Base-by-base conservation (phyloP, 2,329 filamentous ascomycete species). In the Ophiostoma piceae region DNA sequence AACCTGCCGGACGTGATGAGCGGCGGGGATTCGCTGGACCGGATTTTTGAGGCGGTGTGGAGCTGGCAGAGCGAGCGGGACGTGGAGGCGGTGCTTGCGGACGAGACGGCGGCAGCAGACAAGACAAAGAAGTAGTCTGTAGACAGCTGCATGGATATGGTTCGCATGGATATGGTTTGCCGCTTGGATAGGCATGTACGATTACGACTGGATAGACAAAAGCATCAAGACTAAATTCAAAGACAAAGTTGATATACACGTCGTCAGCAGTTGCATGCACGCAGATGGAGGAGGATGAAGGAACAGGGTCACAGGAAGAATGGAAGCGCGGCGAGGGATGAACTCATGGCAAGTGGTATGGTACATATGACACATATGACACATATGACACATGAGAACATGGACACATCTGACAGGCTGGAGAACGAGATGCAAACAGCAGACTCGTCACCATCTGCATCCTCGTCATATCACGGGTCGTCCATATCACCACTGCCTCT, bases 1-100 rank as follows among this genome's bases (percentile, higher is more conserved):
- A 92, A 94, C 77, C 80, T 97, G 72, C 88, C 92, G 67, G 87
- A 90, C 75, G 90, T 97, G n/a, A 83, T 97, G 69, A 86, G 84
- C 66, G 94, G 94, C 14, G 88, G 85, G 1, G 84, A 91, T 70
- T 87, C 84, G 12, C 81, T 97, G 62, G 90, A 92, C 66, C 86
- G 82, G 68, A 82, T 97, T 72, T 92, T 97, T 84, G 86, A 90
- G 22, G 92, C 91, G 73, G 91, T 94, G 14, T 85, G 85, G 74
- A 84, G 84, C 62, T 97, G 92, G 92, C 83, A 95, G 73, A 84
- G 88, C 62, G 88, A 90, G 72, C 85, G 85, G 73, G 94, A 96
- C 72, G 87, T 97, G 51, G 85, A 91, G 76, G 84, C 84, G 5
- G 79, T 97, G 74, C 82, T 92, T 69, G 84, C 82, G 19, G 87